phyloP scores from a whole-genome alignment of 148 eudicot species.

The Dysphania ambrosioides region DNA sequence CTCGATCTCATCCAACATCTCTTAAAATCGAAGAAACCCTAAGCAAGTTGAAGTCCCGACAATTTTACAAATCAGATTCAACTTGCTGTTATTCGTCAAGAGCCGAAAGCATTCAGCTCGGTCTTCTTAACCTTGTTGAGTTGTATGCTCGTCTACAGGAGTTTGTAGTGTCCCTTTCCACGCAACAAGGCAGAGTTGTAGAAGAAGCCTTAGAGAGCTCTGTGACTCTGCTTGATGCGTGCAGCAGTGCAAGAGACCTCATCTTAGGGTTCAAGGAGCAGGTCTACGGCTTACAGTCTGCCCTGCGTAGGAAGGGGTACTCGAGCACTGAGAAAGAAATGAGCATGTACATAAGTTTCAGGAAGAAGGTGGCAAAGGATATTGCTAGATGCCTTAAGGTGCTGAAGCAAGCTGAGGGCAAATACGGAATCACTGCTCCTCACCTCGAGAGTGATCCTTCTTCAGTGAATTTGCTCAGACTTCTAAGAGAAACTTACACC shows the following conservation, averaged over 20 bases:
- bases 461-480: conserved; percentile 10
- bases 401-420: conserved; percentile 33
- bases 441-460: conserved; percentile 18
- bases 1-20: conserved; percentile 33
- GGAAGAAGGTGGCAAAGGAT: conserved; percentile 38
- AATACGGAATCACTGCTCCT: conserved; percentile 4
- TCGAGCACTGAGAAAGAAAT: conserved; percentile 25
- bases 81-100: background rate
- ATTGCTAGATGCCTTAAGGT: conserved; percentile 30
- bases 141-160: conserved; percentile 45
- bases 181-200: conserved; percentile 34
- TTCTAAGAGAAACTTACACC: conserved; percentile 27
- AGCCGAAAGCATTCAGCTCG: conserved; percentile 30
- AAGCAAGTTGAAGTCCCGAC: conserved; percentile 42
- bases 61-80: conserved; percentile 9
- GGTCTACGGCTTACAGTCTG: conserved; percentile 46
- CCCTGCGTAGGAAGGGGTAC: conserved; percentile 38
- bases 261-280: conserved; percentile 35
- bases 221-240: conserved; percentile 40
- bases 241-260: conserved; percentile 37
- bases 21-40: conserved; percentile 40
- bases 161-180: conserved; percentile 34
- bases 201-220: conserved; percentile 57
- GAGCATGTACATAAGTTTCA: conserved; percentile 25
- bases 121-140: conserved; percentile 46